A percentile compares a stretch with the other conserved stretches of the same genome.
phyloP scores from a whole-genome alignment of 2,329 filamentous ascomycete genomes.

The Colletotrichum karsti region DNA sequence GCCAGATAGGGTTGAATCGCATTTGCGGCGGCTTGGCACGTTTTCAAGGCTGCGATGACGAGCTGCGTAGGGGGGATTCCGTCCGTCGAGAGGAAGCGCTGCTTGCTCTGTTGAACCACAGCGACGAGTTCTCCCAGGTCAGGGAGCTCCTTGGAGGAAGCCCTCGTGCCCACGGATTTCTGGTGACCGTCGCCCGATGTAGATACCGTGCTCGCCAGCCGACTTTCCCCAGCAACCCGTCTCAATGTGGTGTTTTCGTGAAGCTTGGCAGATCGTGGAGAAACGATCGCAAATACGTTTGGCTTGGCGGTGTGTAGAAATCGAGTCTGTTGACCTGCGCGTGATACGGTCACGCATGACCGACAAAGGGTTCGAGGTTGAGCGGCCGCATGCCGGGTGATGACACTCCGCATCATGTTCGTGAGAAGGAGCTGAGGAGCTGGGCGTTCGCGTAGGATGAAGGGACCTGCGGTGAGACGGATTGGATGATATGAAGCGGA shows the following conservation, averaged over 20 bases:
- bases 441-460: not conserved
- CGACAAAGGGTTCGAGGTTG: slow-evolving; percentile 49
- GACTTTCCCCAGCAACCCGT: slow-evolving; percentile 5
- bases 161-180: not conserved
- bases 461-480: not conserved
- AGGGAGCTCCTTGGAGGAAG: slow-evolving; percentile 35
- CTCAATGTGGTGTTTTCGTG: slow-evolving; percentile 13
- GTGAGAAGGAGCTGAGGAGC: slow-evolving; percentile 1
- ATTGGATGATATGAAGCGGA: slow-evolving; percentile 1
- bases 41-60: slow-evolving; percentile 52
- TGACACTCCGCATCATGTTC: slow-evolving; percentile 48
- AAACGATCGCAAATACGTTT: slow-evolving; percentile 15
- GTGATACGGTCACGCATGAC: slow-evolving; percentile 48
- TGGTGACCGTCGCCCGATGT: slow-evolving; percentile 8
- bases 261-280: slow-evolving; percentile 19
- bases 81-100: slow-evolving; percentile 52
- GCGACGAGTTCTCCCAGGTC: slow-evolving; percentile 50
- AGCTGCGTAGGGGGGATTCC: slow-evolving; percentile 54
- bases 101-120: slow-evolving; percentile 51
- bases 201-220: slow-evolving; percentile 10
- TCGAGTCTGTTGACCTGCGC: slow-evolving; percentile 21
- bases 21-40: slow-evolving; percentile 54
- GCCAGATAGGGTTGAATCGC: slow-evolving; percentile 50
- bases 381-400: slow-evolving; percentile 29
- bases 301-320: slow-evolving; percentile 30